Evolutionary conservation across 208 protist species (phyloP).

Genomic region (Crithidia bombi): DNA sequence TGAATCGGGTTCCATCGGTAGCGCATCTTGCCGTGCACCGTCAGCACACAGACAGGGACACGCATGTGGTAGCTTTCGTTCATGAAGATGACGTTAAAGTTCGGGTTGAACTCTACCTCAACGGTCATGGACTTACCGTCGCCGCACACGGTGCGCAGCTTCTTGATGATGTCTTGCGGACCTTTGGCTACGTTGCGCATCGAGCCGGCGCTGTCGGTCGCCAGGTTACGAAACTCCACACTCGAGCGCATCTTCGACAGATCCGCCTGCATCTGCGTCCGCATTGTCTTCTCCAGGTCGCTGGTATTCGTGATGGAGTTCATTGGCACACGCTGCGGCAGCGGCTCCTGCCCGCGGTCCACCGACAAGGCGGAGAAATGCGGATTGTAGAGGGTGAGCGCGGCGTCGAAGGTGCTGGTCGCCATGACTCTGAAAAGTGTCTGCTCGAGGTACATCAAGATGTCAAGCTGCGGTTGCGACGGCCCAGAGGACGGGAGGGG

Average conservation of each 20-base stretch:
- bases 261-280: slow-evolving; percentile 63
- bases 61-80: slow-evolving; percentile 50
- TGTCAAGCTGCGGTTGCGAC: slow-evolving; percentile 32
- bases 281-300: slow-evolving; percentile 52
- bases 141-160: slow-evolving; percentile 53
- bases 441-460: slow-evolving; percentile 42
- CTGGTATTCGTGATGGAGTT: slow-evolving; percentile 52
- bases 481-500: slow-evolving; percentile 51
- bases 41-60: slow-evolving; percentile 68
- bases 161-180: slow-evolving; percentile 47
- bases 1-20: slow-evolving; percentile 67
- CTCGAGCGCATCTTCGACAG: slow-evolving; percentile 41
- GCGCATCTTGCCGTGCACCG: slow-evolving; percentile 76
- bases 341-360: slow-evolving; percentile 55
- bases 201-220: slow-evolving; percentile 46
- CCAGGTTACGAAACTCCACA: slow-evolving; percentile 74
- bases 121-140: slow-evolving; percentile 47
- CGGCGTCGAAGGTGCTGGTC: slow-evolving; percentile 26
- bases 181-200: slow-evolving; percentile 60
- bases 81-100: slow-evolving; percentile 68
- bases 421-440: slow-evolving; percentile 34
- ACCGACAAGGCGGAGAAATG: slow-evolving; percentile 48
- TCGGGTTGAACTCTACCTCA: slow-evolving; percentile 59
- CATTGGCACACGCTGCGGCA: slow-evolving; percentile 58
- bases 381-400: slow-evolving; percentile 28